Conservation (phyloP, 306 rosid genomes). For the Rubus idaeus region DNA sequence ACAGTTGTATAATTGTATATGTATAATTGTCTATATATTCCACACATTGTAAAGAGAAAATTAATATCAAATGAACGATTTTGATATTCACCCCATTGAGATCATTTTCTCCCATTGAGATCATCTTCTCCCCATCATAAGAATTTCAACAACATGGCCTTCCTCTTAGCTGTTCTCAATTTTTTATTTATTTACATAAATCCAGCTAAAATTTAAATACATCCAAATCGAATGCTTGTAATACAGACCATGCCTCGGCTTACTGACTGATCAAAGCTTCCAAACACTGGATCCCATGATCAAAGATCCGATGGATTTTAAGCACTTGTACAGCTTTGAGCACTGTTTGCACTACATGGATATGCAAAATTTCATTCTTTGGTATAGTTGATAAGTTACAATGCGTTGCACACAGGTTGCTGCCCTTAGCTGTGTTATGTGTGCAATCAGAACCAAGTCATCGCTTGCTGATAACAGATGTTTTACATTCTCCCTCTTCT, state of each 20-base stretch:
- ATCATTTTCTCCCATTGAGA: too few relatives aligned
- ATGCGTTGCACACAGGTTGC: conserved; percentile 57
- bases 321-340: conserved; percentile 84
- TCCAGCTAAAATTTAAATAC: neutral
- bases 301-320: conserved; percentile 74
- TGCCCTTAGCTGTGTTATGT: conserved; percentile 91
- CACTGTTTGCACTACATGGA: too few relatives aligned
- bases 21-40: too few relatives aligned
- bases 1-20: too few relatives aligned
- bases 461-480: conserved; percentile 81
- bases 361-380: too few relatives aligned
- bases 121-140: too few relatives aligned
- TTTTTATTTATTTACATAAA: conserved; percentile 8
- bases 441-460: conserved; percentile 95
- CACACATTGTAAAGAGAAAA: too few relatives aligned
- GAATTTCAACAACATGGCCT: too few relatives aligned
- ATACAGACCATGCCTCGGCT: conserved; percentile 97
- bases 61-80: too few relatives aligned
- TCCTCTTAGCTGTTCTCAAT: conserved; percentile 14
- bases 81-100: too few relatives aligned
- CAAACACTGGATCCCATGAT: conserved; percentile 75
- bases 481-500: conserved; percentile 95
- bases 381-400: too few relatives aligned
- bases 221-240: conserved; percentile 17
- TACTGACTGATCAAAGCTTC: conserved; percentile 87